phyloP scores from a whole-genome alignment of 768 basidiomycete genomes.

The Boletus insuetus region DNA sequence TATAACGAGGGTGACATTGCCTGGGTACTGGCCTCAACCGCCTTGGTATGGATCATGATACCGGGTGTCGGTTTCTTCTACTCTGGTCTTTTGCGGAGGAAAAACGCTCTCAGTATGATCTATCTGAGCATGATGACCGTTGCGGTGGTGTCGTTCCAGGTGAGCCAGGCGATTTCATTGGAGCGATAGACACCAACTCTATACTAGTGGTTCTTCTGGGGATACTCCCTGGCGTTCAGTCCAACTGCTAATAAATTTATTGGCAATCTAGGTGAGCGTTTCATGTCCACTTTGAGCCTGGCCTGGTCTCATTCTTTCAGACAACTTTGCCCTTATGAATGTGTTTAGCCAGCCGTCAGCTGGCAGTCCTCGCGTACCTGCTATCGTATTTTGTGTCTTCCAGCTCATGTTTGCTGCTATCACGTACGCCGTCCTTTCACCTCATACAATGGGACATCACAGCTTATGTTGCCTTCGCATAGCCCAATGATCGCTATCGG shows the following conservation, averaged over 20 bases:
- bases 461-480: conserved; percentile 14
- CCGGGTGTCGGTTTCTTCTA: conserved; percentile 88
- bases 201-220: conserved; percentile 94
- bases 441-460: not conserved
- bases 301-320: conserved; percentile 35
- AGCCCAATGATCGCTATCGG: conserved; percentile 89
- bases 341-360: conserved; percentile 76
- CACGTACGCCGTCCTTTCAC: conserved; percentile 49
- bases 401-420: conserved; percentile 91
- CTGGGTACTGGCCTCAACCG: conserved; percentile 70
- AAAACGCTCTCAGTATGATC: conserved; percentile 92
- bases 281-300: not conserved
- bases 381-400: conserved; percentile 78
- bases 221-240: conserved; percentile 88
- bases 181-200: not conserved
- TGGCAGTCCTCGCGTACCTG: conserved; percentile 68
- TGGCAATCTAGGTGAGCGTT: conserved; percentile 70
- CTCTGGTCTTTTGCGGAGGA: conserved; percentile 85
- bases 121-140: conserved; percentile 74
- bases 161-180: conserved; percentile 48
- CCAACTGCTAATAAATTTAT: conserved; percentile 74
- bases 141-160: conserved; percentile 83
- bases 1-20: conserved; percentile 68
- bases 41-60: conserved; percentile 84
- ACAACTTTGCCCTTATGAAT: conserved; percentile 78